Conservation (phyloP, 2,329 filamentous ascomycete species). For the Penicillium expansum region DNA sequence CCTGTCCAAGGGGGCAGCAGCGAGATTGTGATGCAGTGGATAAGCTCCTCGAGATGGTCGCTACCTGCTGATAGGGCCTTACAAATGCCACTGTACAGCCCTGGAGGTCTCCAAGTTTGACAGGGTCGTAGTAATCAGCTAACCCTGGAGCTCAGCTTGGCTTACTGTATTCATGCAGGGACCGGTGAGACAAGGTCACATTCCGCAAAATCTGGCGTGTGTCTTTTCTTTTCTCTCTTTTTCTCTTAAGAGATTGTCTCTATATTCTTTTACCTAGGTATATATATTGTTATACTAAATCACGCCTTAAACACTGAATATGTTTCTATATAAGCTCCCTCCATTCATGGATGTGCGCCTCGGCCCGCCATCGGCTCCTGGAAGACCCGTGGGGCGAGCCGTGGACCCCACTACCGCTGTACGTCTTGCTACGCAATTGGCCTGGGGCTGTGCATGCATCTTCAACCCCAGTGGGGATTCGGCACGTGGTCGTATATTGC, state of each 20-base stretch:
- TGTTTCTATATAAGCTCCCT: background rate
- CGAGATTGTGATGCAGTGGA: too few relatives aligned
- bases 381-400: too few relatives aligned
- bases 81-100: background rate
- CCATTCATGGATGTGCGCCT: background rate
- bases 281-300: background rate
- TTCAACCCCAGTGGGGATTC: background rate
- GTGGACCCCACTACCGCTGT: background rate
- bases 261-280: background rate
- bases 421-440: background rate
- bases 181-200: background rate
- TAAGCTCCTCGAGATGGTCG: background rate
- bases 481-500: background rate
- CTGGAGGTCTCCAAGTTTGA: background rate
- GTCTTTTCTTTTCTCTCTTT: background rate
- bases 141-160: background rate
- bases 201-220: background rate
- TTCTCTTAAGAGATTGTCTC: background rate
- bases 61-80: background rate
- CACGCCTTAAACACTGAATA: background rate
- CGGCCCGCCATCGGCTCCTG: background rate
- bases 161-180: background rate
- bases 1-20: too few relatives aligned
- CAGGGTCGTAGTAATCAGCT: background rate
- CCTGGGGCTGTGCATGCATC: background rate